Conservation (phyloP, 495 filamentous ascomycete genomes). For the Lasiosphaeria hispida region DNA sequence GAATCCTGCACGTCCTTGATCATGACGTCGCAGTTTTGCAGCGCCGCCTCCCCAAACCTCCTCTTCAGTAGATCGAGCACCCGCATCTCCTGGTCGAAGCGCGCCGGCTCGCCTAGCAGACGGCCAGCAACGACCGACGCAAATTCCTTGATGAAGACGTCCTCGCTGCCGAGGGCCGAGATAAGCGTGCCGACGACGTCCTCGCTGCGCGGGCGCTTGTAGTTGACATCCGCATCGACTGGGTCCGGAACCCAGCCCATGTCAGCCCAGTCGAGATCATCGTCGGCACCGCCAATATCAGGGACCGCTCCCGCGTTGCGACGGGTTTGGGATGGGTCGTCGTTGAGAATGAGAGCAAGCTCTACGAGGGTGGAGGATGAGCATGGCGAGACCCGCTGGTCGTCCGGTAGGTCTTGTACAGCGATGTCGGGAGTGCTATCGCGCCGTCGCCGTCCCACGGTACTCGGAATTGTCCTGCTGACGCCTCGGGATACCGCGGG, state of each 20-base stretch:
- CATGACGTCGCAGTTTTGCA: constrained; percentile 97
- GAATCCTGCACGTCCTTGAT: constrained; percentile 91
- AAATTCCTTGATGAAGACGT: constrained; percentile 91
- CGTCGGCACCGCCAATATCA: constrained; percentile 76
- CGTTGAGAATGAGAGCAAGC: constrained; percentile 69
- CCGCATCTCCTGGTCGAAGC: constrained; percentile 69
- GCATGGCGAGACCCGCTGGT: not conserved
- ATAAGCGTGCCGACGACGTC: constrained; percentile 93
- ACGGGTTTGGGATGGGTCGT: constrained; percentile 56
- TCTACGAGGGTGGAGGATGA: constrained; percentile 56
- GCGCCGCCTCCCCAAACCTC: constrained; percentile 77
- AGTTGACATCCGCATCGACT: constrained; percentile 87
- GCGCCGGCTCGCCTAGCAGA: constrained; percentile 65
- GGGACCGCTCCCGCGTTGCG: constrained; percentile 51
- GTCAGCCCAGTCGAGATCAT: constrained; percentile 83
- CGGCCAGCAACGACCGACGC: constrained; percentile 79
- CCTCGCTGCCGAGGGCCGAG: constrained; percentile 78
- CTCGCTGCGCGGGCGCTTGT: constrained; percentile 79
- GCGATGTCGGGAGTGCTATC: constrained; percentile 7
- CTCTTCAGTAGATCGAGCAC: constrained; percentile 86
- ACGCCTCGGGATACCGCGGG: constrained; percentile 11
- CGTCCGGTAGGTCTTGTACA: not conserved
- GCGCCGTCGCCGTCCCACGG: not conserved
- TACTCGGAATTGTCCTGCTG: constrained; percentile 5
- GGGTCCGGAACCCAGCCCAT: constrained; percentile 91